Evolutionary conservation across 306 rosid species (phyloP).

Genomic region (Fagus sylvatica): DNA sequence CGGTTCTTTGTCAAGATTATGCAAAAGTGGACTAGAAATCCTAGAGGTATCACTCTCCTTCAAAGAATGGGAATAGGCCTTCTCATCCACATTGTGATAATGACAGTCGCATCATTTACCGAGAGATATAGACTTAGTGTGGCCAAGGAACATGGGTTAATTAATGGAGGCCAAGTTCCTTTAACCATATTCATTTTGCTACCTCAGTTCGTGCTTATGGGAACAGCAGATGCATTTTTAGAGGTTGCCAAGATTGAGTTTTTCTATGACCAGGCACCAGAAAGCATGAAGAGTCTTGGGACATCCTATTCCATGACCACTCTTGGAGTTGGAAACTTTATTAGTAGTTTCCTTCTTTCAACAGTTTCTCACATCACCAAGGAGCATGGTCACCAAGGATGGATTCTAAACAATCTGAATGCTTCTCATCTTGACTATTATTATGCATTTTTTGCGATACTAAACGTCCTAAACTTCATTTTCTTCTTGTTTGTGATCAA

Average conservation of each 20-base stretch:
- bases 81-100: constrained; percentile 61
- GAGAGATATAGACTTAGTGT: constrained; percentile 69
- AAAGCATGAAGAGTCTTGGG: constrained; percentile 84
- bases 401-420: constrained; percentile 85
- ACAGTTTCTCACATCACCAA: constrained; percentile 63
- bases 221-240: constrained; percentile 73
- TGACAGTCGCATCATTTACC: constrained; percentile 58
- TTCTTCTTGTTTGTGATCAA: constrained; percentile 39
- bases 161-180: constrained; percentile 58
- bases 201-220: constrained; percentile 84
- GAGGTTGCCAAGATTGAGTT: constrained; percentile 85
- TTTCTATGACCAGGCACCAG: constrained; percentile 93
- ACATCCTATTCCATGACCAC: constrained; percentile 74
- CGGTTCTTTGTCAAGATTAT: constrained; percentile 63
- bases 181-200: constrained; percentile 68
- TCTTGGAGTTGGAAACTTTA: constrained; percentile 74
- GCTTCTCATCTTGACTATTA: constrained; percentile 83
- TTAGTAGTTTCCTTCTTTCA: constrained; percentile 77
- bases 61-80: constrained; percentile 88
- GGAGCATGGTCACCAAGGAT: constrained; percentile 53
- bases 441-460: constrained; percentile 59
- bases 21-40: constrained; percentile 61
- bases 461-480: constrained; percentile 34
- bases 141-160: constrained; percentile 40
- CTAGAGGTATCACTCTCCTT: constrained; percentile 84